Percentiles rank a stretch among this genome's conserved stretches.
These are phyloP conservation scores for Colletotrichum graminicola DNA, from an alignment of 2,329 filamentous ascomycete species.

Conservation along the genomic window DNA sequence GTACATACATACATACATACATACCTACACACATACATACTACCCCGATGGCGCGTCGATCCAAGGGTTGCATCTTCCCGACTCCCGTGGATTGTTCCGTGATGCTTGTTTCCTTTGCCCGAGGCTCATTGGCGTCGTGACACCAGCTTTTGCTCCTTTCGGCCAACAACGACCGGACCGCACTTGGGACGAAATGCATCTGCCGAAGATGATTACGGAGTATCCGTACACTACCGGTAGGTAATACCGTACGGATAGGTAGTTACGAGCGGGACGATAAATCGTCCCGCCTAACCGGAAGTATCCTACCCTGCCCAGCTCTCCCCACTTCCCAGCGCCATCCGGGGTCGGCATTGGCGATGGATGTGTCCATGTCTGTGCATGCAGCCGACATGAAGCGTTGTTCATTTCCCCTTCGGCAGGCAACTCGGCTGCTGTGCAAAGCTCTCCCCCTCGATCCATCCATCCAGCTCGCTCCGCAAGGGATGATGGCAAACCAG, in stretches of 20 bases:
- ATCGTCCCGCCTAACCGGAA: background rate
- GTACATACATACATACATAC: too few species aligned
- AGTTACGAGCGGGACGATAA: slow-evolving; percentile 2
- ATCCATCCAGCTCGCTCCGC: background rate
- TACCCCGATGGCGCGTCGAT: too few species aligned
- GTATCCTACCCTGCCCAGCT: background rate
- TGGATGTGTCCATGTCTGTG: slow-evolving; percentile 6
- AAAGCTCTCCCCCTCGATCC: background rate
- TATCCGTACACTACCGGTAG: too few species aligned
- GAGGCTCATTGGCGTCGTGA: background rate
- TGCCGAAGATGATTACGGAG: too few species aligned
- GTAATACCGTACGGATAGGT: too few species aligned
- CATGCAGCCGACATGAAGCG: slow-evolving; percentile 3
- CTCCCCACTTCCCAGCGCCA: slow-evolving; percentile 18
- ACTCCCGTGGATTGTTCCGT: background rate
- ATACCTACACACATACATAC: too few species aligned
- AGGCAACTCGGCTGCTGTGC: slow-evolving; percentile 13
- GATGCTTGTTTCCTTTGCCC: background rate
- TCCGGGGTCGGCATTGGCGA: slow-evolving; percentile 14
- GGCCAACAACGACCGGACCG: background rate
- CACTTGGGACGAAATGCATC: slow-evolving; percentile 34
- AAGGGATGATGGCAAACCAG: background rate
- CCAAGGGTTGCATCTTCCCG: too few species aligned
- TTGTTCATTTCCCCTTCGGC: slow-evolving; percentile 9
- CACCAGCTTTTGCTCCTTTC: background rate